Evolutionary conservation across 2,329 filamentous ascomycete genomes (phyloP), one percentile per base, ranked within the genome.

Genomic region (Aureobasidium pullulans): DNA sequence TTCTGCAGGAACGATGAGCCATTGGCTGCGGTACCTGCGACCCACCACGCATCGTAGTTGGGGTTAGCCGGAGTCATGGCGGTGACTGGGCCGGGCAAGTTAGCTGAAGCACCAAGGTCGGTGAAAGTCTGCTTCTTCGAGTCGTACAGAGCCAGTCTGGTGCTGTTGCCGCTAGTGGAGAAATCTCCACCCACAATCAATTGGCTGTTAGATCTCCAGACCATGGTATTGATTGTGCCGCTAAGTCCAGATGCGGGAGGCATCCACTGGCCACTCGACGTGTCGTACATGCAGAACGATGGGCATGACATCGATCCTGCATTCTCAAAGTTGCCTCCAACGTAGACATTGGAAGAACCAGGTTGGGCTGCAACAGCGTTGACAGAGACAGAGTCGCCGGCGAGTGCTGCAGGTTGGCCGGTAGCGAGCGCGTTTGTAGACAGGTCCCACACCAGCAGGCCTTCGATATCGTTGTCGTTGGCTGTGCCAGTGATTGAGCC

Each of bases 251-350:
- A 83, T 8, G 90, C 91, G 13, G 91, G 88, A 39, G 87, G 83
- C 67, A 81, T 87, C 93, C 93, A 99, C 67, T 92, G 87, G 13
- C 80, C 81, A 4, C 80, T 79, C 7, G 82, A 76, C 2, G 85
- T 84, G 69, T 88, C 85, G 75, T 89, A 96, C 61, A 87, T 78
- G 73, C 94, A 99, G 28, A 99, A 82, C 48, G 84, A 86, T 3
- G 87, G 85, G 70, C 94, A 99, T 43, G 84, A 85, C 32, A 97
- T 81, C 4, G 87, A 86, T 31, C 94, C 94, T 16, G 91, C 94
- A 34, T 82, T 84, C n/a, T 84, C 78, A 69, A 97, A 99, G 9
- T 82, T 84, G 34, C 94, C 94, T 39, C 88, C 93, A 34, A 99
- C 88, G 68, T 88, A 99, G 11, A 99, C 79, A 53, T 94, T 84